Evolutionary conservation across 768 basidiomycete species (phyloP).

Genomic region (Russula dissimulans): DNA sequence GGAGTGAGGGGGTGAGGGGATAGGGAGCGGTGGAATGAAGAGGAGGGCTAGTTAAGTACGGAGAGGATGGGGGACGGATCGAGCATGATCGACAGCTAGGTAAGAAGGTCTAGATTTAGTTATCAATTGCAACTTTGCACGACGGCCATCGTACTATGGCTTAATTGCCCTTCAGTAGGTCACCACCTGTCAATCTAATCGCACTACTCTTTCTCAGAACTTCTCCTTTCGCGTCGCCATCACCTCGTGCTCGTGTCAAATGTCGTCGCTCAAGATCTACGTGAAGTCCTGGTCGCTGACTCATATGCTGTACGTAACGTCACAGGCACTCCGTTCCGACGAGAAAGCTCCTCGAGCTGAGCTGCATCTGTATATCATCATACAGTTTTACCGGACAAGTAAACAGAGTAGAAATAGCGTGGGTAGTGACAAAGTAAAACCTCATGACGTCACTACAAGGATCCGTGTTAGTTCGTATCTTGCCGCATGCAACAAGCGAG

Average conservation of each 20-base stretch:
- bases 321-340: neutral
- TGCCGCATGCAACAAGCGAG: neutral
- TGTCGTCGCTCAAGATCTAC: slow-evolving; percentile 4
- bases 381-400: slow-evolving; percentile 12
- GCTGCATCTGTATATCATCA: neutral
- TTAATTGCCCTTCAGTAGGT: neutral
- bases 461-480: neutral
- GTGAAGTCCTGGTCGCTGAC: neutral
- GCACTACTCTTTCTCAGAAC: neutral
- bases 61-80: slow-evolving; percentile 3
- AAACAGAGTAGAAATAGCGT: slow-evolving; percentile 7
- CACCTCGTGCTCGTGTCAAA: neutral
- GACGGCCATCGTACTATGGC: neutral
- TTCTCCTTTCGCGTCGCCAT: neutral
- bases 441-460: slow-evolving; percentile 34
- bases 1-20: neutral
- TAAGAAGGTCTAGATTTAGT: neutral
- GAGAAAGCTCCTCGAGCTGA: neutral
- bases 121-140: too few species aligned
- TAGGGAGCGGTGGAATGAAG: neutral
- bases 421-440: neutral
- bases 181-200: neutral
- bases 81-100: slow-evolving; percentile 10
- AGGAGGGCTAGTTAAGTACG: neutral
- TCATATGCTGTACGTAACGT: neutral